Evolutionary conservation across 2,329 filamentous ascomycete genomes (phyloP), one percentile per base, ranked within the genome.

Genomic region (Triangularia setosa): DNA sequence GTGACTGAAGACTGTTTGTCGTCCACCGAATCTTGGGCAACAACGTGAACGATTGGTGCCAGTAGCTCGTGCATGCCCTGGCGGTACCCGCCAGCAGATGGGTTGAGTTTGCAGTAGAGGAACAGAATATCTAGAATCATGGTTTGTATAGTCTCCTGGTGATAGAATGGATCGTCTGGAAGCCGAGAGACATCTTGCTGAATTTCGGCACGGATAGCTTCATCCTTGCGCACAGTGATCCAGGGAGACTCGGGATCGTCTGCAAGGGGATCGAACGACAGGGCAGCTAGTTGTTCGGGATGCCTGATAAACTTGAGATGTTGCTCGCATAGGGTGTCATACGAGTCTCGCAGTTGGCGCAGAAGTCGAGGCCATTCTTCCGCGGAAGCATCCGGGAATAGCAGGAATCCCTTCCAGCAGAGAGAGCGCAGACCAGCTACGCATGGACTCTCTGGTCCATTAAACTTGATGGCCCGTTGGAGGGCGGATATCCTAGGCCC

Each of bases 31-130:
- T 99, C 95, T 70, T 89, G 83, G 70, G 93, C 87, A 5, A 98
- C 80, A 1, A 92, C 90, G 83, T 92, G 92, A 6, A 97, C 80
- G 40, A 99, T 87, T 0, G 95, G 93, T 0, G 95, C 95, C 14
- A 98, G 82, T 53, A 99, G 81, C 77, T 99, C 95, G 75, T 99
- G 95, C 94, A 99, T 99, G 11, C 95, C 95, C 79, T 99, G 95
- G n/a, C 95, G 87, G 75, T 99, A 99, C 18, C 87, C 93, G 16
- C 92, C 92, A 61, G 92, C 84, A 69, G 90, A 87, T 1, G 92
- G 92, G 73, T 98, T 92, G 61, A 96, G 84, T 76, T 97, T 98
- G 79, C 93, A 95, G 78, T 93, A 98, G 69, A 99, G 85, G 76
- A 98, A 99, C 33, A 99, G 81, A 30, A 97, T 88, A 73, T 99